phyloP scores from a whole-genome alignment of 345 rosid species.

The Durio zibethinus region DNA sequence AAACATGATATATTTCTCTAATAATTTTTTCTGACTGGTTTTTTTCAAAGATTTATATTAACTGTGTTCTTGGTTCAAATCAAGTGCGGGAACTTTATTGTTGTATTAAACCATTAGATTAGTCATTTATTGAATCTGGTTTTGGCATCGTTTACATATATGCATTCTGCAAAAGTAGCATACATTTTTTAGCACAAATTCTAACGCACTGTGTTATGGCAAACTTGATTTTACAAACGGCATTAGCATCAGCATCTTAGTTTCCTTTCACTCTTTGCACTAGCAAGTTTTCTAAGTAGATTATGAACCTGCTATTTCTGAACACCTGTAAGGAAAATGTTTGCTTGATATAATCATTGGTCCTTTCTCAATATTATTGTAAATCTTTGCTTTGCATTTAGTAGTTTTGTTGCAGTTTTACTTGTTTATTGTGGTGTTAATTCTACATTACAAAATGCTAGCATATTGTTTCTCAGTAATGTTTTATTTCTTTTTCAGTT shows the following conservation, averaged over 20 bases:
- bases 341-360: background rate
- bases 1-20: background rate
- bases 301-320: background rate
- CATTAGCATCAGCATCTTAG: constrained; percentile 1
- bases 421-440: background rate
- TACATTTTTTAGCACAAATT: background rate
- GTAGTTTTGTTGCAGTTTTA: background rate
- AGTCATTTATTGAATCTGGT: background rate
- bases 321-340: background rate
- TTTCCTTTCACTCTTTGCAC: background rate
- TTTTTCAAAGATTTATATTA: background rate
- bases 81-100: background rate
- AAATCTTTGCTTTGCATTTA: background rate
- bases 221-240: background rate
- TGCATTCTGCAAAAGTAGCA: background rate
- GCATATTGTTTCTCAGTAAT: background rate
- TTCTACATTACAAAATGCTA: background rate
- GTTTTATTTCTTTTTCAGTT: constrained; percentile 24
- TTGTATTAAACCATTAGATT: background rate
- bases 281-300: background rate
- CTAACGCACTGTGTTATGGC: background rate
- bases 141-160: background rate
- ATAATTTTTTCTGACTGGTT: background rate
- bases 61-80: background rate
- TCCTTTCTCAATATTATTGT: background rate